Evolutionary conservation across 1,139 yeast species (phyloP), one percentile per base, ranked within the genome.

Genomic region (Lodderomyces jiufengensis): DNA sequence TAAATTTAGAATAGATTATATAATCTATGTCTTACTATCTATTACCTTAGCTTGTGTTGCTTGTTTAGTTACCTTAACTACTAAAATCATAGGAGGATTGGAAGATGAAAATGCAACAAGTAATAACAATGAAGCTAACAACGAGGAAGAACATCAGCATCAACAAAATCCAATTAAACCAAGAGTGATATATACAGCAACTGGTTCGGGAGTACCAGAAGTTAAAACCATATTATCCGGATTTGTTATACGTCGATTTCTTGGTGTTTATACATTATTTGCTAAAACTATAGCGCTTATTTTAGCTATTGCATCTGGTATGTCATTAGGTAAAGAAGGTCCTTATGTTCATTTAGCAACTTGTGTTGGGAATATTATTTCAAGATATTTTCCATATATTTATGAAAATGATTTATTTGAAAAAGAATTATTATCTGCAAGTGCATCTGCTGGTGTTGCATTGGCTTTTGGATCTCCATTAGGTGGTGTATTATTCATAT

Each of bases 311-410:
- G 82, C 84, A 0, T 77, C 84, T 0, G 86, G 86, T 0, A 61
- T 80, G 62, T 63, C 79, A 11, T 61, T 80, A 13, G 87, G 87
- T 1, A 81, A 81, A 56, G 87, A 80, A 47, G 87, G 84, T 2
- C 87, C 87, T 0, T 79, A 76, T 52, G 87, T 80, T 23, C 87
- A 80, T 54, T 66, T 80, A 39, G 84, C 87, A 0, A 73, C 84
- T 1, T 76, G 82, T 46, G 79, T 78, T 10, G 86, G 85, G 1
- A 80, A 80, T 49, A 67, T 80, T 27, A 53, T 73, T 5, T 64
- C 80, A 30, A 62, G 84, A 31, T 50, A 71, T 24, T 78, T 78
- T 47, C 64, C 70, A 3, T 70, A 65, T 46, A 74, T 74, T 39
- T 55, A 69, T 39, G 54, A 61, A 9, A 77, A 77, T 46, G 83